Evolutionary conservation across 2,329 filamentous ascomycete species (phyloP).

Genomic region (Penicillium sp.): DNA sequence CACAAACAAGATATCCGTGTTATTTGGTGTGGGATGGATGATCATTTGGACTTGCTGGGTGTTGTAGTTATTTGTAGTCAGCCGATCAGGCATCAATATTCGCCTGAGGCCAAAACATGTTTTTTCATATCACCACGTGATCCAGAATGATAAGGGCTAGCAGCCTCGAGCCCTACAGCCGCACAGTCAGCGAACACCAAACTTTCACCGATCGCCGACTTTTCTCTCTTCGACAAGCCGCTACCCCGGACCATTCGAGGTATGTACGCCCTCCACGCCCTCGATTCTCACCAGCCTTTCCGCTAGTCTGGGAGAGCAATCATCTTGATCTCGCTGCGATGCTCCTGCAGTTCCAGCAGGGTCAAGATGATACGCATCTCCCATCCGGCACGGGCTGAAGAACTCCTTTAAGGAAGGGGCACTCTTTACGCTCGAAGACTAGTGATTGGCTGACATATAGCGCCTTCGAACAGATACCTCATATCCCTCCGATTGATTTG

Average conservation of each 20-base stretch:
- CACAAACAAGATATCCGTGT: too few relatives aligned
- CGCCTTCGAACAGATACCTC: slow-evolving; percentile 33
- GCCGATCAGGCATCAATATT: too few relatives aligned
- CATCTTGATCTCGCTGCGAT: slow-evolving; percentile 23
- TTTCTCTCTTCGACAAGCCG: slow-evolving; percentile 22
- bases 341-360: slow-evolving; percentile 10
- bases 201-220: slow-evolving; percentile 15
- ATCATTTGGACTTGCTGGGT: too few relatives aligned
- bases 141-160: slow-evolving; percentile 22
- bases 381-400: slow-evolving; percentile 57
- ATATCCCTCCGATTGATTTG: slow-evolving; percentile 43
- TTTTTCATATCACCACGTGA: slow-evolving; percentile 22
- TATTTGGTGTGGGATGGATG: too few relatives aligned
- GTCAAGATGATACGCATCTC: slow-evolving; percentile 41
- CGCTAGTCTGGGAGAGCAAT: slow-evolving; percentile 45
- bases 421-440: slow-evolving; percentile 63
- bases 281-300: slow-evolving; percentile 27
- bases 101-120: slow-evolving; percentile 15
- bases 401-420: slow-evolving; percentile 57
- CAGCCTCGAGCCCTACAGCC: slow-evolving; percentile 27
- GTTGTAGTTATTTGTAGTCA: too few relatives aligned
- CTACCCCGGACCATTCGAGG: slow-evolving; percentile 35
- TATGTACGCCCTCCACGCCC: slow-evolving; percentile 34
- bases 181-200: slow-evolving; percentile 29
- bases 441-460: slow-evolving; percentile 55